These are phyloP conservation scores for Butyriboletus loyo DNA, from an alignment of 768 basidiomycete genomes.

Conservation along the genomic window DNA sequence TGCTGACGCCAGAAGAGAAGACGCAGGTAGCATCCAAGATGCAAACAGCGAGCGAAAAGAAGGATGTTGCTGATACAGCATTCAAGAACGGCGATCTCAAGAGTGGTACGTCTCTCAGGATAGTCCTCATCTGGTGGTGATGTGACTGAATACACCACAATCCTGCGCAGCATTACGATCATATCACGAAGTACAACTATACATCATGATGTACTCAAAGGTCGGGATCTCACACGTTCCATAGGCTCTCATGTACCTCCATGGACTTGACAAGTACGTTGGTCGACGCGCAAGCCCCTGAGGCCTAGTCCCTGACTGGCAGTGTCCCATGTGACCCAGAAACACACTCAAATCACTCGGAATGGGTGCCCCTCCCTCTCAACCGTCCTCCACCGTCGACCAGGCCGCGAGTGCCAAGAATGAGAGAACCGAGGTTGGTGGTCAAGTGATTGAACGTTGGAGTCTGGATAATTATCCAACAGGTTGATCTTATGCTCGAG, in stretches of 20 bases:
- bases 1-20: conserved; percentile 17
- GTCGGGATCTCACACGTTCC: conserved; percentile 7
- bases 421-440: conserved; percentile 63
- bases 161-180: conserved; percentile 52
- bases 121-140: background rate
- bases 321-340: conserved; percentile 31
- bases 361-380: conserved; percentile 19
- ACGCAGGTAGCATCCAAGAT: conserved; percentile 48
- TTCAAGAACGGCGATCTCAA: conserved; percentile 65
- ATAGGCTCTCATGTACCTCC: conserved; percentile 68
- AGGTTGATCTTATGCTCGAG: conserved; percentile 75
- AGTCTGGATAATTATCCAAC: background rate
- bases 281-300: background rate
- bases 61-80: conserved; percentile 62
- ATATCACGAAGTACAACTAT: conserved; percentile 65
- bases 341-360: conserved; percentile 56
- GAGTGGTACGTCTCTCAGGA: conserved; percentile 43
- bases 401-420: conserved; percentile 37
- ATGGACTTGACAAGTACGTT: conserved; percentile 74
- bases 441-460: background rate
- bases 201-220: background rate
- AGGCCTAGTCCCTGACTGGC: conserved; percentile 1
- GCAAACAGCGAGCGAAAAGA: conserved; percentile 60
- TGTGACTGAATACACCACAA: background rate
- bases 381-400: conserved; percentile 21